Evolutionary conservation across 208 protist species (phyloP).

Genomic region (Acanthamoeba sp.): DNA sequence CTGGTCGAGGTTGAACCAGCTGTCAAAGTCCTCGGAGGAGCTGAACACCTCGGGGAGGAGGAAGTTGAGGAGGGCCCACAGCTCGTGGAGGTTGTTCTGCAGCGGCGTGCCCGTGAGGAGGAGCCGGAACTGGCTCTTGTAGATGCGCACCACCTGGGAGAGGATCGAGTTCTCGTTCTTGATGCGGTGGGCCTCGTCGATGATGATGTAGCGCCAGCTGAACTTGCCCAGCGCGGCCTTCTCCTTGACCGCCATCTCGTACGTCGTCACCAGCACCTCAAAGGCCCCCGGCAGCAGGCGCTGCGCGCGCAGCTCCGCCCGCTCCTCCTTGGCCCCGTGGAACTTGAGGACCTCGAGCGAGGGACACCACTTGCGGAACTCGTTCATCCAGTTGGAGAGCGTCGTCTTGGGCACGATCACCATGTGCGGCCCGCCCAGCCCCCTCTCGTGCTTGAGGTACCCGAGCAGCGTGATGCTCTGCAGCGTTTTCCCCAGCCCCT

Average conservation of each 20-base stretch:
- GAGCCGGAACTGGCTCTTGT: conserved; percentile 87
- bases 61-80: conserved; percentile 99
- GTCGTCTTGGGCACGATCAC: conserved; percentile 94
- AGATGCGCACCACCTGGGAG: conserved; percentile 80
- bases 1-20: conserved; percentile 87
- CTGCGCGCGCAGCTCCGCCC: conserved; percentile 81
- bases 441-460: conserved; percentile 94
- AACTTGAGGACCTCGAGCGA: conserved; percentile 94
- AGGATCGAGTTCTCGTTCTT: conserved; percentile 93
- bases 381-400: conserved; percentile 98
- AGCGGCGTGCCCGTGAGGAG: conserved; percentile 97
- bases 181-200: conserved; percentile 99
- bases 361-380: conserved; percentile 97
- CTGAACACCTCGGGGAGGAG: conserved; percentile 96
- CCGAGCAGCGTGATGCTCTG: conserved; percentile 97
- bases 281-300: conserved; percentile 80
- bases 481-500: conserved; percentile 94
- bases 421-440: conserved; percentile 96
- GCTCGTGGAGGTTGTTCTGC: conserved; percentile 99
- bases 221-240: conserved; percentile 92
- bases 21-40: conserved; percentile 94
- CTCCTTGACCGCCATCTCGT: conserved; percentile 97
- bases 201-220: conserved; percentile 94
- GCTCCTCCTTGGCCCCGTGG: conserved; percentile 95
- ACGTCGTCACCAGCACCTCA: conserved; percentile 97